A percentile compares a stretch with the other conserved stretches of the same genome.
These are phyloP conservation scores for Copromyces sp. DNA, from an alignment of 495 filamentous ascomycete species.

Conservation along the genomic window DNA sequence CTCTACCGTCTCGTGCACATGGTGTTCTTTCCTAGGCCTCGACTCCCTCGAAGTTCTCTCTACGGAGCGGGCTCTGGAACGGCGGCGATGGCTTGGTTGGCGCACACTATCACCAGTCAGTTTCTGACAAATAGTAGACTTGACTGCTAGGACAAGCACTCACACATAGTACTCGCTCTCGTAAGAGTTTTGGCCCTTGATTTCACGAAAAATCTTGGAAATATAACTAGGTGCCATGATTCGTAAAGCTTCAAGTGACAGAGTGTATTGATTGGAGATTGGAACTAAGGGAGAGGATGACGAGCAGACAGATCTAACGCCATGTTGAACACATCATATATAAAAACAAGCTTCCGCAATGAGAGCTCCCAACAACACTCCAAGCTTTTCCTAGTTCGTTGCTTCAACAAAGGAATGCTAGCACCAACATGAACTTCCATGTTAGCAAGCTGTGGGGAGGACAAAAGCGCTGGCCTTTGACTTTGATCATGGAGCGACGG, in stretches of 20 bases:
- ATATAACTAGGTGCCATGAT: neutral
- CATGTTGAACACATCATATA: neutral
- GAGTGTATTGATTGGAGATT: neutral
- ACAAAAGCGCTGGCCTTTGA: neutral
- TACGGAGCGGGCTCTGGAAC: neutral
- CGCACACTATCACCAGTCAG: neutral
- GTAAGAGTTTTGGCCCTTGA: neutral
- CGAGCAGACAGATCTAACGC: neutral
- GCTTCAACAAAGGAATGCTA: neutral
- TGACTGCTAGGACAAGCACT: neutral
- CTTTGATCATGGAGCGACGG: neutral
- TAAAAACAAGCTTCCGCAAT: neutral
- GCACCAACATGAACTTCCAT: neutral
- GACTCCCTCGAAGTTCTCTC: neutral
- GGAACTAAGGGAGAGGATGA: neutral
- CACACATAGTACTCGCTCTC: neutral
- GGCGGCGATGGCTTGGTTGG: neutral
- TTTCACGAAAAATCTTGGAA: neutral
- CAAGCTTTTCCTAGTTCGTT: neutral
- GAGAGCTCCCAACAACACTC: neutral
- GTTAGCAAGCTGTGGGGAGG: neutral
- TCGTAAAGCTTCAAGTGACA: neutral
- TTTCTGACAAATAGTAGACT: too few species aligned
- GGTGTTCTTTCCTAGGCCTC: neutral
- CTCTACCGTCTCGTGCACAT: neutral